Evolutionary conservation across 1,139 yeast species (phyloP).

Genomic region (Saccharomycopsis phalli): DNA sequence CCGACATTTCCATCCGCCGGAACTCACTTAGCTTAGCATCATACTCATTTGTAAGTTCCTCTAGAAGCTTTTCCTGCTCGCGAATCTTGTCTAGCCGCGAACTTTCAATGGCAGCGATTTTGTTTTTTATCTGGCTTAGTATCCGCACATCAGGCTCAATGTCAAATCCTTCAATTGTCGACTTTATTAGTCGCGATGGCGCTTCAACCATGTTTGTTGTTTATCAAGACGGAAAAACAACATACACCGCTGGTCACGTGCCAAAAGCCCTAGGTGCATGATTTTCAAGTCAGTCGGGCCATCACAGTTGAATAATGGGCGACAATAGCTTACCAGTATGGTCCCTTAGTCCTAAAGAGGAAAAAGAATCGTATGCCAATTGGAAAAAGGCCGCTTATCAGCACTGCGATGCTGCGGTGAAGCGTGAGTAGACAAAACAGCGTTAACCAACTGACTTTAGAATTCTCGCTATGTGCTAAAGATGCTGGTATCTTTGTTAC

Average conservation of each 20-base stretch:
- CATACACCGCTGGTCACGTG: background rate
- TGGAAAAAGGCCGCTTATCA: constrained; percentile 71
- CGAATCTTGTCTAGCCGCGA: constrained; percentile 9
- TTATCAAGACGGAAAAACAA: no score
- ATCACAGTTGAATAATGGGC: background rate
- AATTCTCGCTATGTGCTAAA: constrained; percentile 47
- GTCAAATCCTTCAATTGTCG: constrained; percentile 17
- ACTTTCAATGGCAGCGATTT: constrained; percentile 7
- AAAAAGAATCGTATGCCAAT: constrained; percentile 66
- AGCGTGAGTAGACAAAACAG: constrained; percentile 28
- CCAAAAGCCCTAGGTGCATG: background rate
- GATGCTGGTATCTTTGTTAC: constrained; percentile 45
- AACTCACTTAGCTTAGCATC: constrained; percentile 12
- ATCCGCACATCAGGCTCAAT: constrained; percentile 19
- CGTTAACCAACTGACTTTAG: constrained; percentile 20
- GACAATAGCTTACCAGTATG: constrained; percentile 51
- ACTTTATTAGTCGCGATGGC: constrained; percentile 12
- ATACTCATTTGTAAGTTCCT: constrained; percentile 8
- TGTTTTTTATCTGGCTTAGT: constrained; percentile 14
- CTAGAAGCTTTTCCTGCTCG: constrained; percentile 4
- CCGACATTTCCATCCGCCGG: constrained; percentile 7
- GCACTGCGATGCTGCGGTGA: constrained; percentile 59
- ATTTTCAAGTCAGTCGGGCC: background rate
- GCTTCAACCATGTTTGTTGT: constrained; percentile 9
- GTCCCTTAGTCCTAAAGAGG: constrained; percentile 83